These are phyloP conservation scores for Thelonectria discophora DNA, from an alignment of 2,329 filamentous ascomycete genomes.

Conservation along the genomic window DNA sequence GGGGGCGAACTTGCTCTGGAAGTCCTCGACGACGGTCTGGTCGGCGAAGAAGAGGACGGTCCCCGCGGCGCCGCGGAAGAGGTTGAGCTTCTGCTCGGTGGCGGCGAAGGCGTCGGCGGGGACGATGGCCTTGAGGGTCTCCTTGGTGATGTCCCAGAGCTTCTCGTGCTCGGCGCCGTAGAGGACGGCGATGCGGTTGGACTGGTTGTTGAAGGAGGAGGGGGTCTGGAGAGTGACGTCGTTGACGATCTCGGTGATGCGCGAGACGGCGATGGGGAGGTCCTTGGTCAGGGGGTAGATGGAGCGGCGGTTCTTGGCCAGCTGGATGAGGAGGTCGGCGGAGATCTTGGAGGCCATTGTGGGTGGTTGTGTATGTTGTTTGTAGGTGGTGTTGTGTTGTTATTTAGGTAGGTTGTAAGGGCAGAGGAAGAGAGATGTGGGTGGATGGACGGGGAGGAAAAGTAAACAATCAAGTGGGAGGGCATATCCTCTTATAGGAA, in stretches of 20 bases:
- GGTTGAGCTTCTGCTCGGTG: constrained; percentile 55
- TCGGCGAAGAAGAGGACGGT: constrained; percentile 92
- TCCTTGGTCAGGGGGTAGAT: constrained; percentile 74
- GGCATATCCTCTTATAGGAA: constrained; percentile 12
- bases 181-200: constrained; percentile 79
- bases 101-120: constrained; percentile 68
- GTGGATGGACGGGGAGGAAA: constrained; percentile 4
- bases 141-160: constrained; percentile 80
- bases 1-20: constrained; percentile 73
- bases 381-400: no score
- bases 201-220: constrained; percentile 89
- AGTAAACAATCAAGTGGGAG: neutral
- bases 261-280: constrained; percentile 59
- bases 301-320: constrained; percentile 73
- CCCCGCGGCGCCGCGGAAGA: constrained; percentile 78
- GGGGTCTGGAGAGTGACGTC: constrained; percentile 74
- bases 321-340: constrained; percentile 66
- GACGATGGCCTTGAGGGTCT: constrained; percentile 63
- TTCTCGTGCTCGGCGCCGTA: constrained; percentile 85
- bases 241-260: constrained; percentile 72
- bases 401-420: constrained; percentile 1
- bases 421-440: constrained; percentile 7
- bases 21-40: constrained; percentile 68
- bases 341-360: constrained; percentile 56
- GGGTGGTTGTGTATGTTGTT: constrained; percentile 37